Percentiles rank a stretch among this genome's conserved stretches.
Conservation (phyloP, 768 basidiomycete genomes). For the Sporobolomyces pararoseus region DNA sequence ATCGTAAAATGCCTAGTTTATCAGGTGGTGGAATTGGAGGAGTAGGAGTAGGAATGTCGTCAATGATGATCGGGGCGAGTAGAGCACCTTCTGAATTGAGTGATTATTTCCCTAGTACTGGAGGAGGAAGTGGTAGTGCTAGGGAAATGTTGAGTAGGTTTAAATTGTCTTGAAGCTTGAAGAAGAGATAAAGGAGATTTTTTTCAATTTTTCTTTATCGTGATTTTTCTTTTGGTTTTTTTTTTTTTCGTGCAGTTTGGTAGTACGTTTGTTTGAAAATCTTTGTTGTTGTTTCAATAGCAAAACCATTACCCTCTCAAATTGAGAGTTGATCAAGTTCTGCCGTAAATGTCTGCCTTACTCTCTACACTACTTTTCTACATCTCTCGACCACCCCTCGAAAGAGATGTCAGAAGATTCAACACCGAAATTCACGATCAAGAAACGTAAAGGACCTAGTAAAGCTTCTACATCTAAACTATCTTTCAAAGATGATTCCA, state of each 20-base stretch:
- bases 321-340: too few species aligned
- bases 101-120: conserved; percentile 32
- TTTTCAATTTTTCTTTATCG: conserved; percentile 15
- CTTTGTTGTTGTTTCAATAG: not conserved
- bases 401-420: not conserved
- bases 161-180: conserved; percentile 50
- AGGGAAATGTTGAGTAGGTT: conserved; percentile 24
- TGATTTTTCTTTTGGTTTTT: not conserved
- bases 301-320: too few species aligned
- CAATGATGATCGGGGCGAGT: not conserved
- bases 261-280: too few species aligned
- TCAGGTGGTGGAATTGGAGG: not conserved
- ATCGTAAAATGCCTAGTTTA: conserved; percentile 4
- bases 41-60: not conserved
- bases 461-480: conserved; percentile 13
- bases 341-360: too few species aligned
- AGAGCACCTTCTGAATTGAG: conserved; percentile 39
- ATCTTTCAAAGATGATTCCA: not conserved
- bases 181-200: conserved; percentile 48
- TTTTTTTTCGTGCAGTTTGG: not conserved
- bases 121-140: conserved; percentile 6
- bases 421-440: conserved; percentile 9
- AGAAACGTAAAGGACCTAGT: conserved; percentile 6
- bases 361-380: too few species aligned
- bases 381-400: not conserved